These are phyloP conservation scores for Suhomyces coccinellae DNA, from an alignment of 1,139 yeast species.

Conservation along the genomic window DNA sequence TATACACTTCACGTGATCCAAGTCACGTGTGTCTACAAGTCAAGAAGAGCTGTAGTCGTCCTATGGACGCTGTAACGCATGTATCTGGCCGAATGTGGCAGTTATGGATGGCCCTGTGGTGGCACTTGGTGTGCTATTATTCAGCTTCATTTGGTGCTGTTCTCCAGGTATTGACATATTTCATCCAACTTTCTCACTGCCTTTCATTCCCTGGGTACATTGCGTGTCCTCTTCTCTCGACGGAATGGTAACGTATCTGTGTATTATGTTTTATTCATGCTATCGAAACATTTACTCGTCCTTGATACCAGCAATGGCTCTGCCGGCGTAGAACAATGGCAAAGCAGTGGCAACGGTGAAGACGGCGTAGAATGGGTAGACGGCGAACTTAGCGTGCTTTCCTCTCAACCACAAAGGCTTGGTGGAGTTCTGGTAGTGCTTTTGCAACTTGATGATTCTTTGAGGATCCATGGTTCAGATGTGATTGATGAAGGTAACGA, in stretches of 20 bases:
- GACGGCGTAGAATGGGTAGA: conserved; percentile 88
- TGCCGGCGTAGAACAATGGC: conserved; percentile 74
- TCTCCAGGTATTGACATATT: no score
- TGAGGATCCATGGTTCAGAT: conserved; percentile 48
- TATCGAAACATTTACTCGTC: conserved; percentile 31
- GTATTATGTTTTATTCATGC: conserved; percentile 7
- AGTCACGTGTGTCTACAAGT: not conserved
- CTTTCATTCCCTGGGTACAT: no score
- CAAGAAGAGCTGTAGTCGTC: not conserved
- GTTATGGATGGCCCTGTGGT: no score
- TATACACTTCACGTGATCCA: not conserved
- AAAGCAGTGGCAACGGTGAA: conserved; percentile 71
- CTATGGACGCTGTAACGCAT: no score
- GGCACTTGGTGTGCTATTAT: not conserved
- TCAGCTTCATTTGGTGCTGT: not conserved
- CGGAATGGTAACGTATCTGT: not conserved
- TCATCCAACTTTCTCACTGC: no score
- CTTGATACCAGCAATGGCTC: conserved; percentile 75
- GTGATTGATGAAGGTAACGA: conserved; percentile 1
- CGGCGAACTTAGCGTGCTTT: conserved; percentile 70
- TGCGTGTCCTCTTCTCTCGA: not conserved
- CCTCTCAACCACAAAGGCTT: conserved; percentile 78
- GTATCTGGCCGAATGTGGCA: no score
- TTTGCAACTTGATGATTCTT: conserved; percentile 75
- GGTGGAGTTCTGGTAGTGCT: conserved; percentile 67